Conservation (phyloP, 202 grass and related monocot species). For the Elaeis oleifera region DNA sequence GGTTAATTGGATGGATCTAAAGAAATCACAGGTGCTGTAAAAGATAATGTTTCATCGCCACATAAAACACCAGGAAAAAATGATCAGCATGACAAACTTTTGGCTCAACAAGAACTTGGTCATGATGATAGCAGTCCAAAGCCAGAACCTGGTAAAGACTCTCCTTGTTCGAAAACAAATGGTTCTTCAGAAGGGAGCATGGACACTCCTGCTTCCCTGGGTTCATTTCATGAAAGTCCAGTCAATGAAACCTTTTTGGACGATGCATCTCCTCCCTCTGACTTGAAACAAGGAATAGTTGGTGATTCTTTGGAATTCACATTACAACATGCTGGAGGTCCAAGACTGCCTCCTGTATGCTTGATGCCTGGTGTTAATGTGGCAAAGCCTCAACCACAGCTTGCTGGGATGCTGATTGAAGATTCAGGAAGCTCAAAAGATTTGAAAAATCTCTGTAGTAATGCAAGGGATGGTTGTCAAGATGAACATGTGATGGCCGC, state of each 20-base stretch:
- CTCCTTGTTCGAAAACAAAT: slow-evolving; percentile 13
- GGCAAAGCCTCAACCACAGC: not conserved
- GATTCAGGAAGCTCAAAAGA: slow-evolving; percentile 4
- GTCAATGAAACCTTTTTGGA: not conserved
- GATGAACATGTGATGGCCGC: not conserved
- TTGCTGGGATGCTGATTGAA: not conserved
- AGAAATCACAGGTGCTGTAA: slow-evolving; percentile 7
- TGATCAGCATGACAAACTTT: not conserved
- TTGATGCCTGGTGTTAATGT: not conserved
- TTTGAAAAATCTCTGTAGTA: slow-evolving; percentile 11
- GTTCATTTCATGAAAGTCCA: slow-evolving; percentile 17
- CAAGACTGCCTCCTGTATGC: not conserved
- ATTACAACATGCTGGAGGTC: slow-evolving; percentile 3
- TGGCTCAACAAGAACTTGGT: not conserved
- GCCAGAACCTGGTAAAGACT: not conserved
- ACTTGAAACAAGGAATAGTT: not conserved
- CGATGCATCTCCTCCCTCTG: not conserved
- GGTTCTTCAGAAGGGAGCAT: slow-evolving; percentile 16
- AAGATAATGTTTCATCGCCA: slow-evolving; percentile 3
- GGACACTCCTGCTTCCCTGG: slow-evolving; percentile 11
- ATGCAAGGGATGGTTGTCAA: slow-evolving; percentile 9
- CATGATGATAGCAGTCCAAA: not conserved
- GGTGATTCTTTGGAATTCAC: not conserved
- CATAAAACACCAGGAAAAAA: not conserved
- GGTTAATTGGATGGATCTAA: not conserved